Percentiles rank a stretch among this genome's conserved stretches.
Evolutionary conservation across 331 rosid species (phyloP).

Genomic region (Phaseolus coccineus): DNA sequence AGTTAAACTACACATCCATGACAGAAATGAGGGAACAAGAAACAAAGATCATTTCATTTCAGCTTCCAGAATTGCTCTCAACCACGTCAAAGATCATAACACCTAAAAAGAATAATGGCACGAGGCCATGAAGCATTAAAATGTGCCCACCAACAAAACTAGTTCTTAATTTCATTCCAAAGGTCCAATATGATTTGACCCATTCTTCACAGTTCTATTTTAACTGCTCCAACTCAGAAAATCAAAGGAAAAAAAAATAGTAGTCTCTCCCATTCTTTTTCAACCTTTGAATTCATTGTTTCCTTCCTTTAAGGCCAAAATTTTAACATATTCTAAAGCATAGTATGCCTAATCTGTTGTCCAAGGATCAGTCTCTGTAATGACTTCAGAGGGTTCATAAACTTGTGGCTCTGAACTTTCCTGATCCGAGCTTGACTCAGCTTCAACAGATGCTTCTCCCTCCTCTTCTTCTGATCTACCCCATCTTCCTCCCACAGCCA

Average conservation of each 20-base stretch:
- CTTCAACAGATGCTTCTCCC: slow-evolving; percentile 48
- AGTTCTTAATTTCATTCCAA: slow-evolving; percentile 22
- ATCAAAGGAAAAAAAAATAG: not conserved
- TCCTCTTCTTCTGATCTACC: slow-evolving; percentile 83
- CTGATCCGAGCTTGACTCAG: slow-evolving; percentile 51
- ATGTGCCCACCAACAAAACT: not conserved
- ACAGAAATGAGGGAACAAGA: not conserved
- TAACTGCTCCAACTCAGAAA: slow-evolving; percentile 21
- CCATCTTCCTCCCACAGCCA: slow-evolving; percentile 99
- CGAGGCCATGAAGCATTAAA: slow-evolving; percentile 26
- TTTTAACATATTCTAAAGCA: not conserved
- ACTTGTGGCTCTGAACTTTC: slow-evolving; percentile 65
- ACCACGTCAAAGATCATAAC: not conserved
- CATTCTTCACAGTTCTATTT: slow-evolving; percentile 8
- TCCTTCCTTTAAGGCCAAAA: slow-evolving; percentile 45
- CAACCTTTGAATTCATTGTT: slow-evolving; percentile 29
- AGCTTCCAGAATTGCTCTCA: not conserved
- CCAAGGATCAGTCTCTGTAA: slow-evolving; percentile 91
- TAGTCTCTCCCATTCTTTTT: slow-evolving; percentile 9
- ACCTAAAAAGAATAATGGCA: slow-evolving; percentile 3
- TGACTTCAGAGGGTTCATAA: slow-evolving; percentile 89
- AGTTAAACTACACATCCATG: not conserved
- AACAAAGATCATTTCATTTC: not conserved
- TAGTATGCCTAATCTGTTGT: slow-evolving; percentile 58
- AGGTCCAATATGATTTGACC: not conserved